Evolutionary conservation across 1,284 basidiomycete species (phyloP), one percentile per base, ranked within the genome.

Genomic region (Trametes sp.): DNA sequence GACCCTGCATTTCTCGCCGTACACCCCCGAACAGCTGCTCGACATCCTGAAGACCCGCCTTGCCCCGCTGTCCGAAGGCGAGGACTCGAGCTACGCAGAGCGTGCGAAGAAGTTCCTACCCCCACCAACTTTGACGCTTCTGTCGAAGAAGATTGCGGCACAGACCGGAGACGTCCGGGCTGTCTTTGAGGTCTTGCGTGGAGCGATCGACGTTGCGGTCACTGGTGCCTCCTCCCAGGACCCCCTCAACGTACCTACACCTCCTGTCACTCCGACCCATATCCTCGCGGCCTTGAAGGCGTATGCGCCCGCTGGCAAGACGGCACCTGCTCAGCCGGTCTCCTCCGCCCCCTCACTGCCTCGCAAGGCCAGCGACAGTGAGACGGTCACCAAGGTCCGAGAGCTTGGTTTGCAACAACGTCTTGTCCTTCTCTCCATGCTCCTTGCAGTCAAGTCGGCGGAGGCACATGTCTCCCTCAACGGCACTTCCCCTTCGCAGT

Each of bases 91-190:
- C 19, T 65, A 70, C 10, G 71, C 74, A 3, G 74, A 77, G 4
- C 65, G 71, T 13, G 74, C 82, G 31, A 81, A 81, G 72, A 85
- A 83, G 57, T 83, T 93, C 66, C 75, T 94, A 21, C 88, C 91
- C 0, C 61, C 75, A 5, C 80, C 89, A 1, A 81, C 89, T 2
- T 73, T 93, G 38, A 87, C 81, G 28, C 78, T 94, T 11, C 81
- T 93, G 21, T 84, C 88, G 19, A 92, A 92, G 77, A 93, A 93
- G 72, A 78, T 93, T 23, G 90, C 92, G 6, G 81, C 87, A 1
- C 81, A 89, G 66, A 93, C 92, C 0, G 92, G 92, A 13, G 92
- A 94, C 66, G 90, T 93, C 21, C 82, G 92, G 53, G 87, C 84
- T 26, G 77, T 92, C 2, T 88, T 94, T 57, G 91, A 92, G 70